A percentile compares a stretch with the other conserved stretches of the same genome.
phyloP scores from a whole-genome alignment of 257 asterid genomes.

The Solanum virginianum region DNA sequence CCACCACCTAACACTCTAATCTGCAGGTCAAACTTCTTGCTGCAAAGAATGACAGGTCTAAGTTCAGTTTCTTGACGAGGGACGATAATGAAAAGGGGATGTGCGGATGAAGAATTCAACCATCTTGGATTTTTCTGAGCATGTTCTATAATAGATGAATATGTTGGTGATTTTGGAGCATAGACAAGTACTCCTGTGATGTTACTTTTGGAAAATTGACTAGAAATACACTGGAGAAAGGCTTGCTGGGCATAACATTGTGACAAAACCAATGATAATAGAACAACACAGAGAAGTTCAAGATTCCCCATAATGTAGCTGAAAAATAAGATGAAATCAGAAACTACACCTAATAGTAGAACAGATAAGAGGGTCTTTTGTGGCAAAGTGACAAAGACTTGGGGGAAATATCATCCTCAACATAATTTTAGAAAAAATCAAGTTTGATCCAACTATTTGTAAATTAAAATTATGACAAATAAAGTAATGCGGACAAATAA shows the following conservation, averaged over 20 bases:
- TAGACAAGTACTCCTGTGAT: not conserved
- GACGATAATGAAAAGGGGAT: constrained; percentile 1
- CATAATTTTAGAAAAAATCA: not conserved
- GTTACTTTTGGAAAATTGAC: not conserved
- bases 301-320: not conserved
- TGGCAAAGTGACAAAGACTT: not conserved
- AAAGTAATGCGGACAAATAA: too few relatives aligned
- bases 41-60: constrained; percentile 2
- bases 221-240: not conserved
- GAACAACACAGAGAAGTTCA: not conserved
- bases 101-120: constrained; percentile 5
- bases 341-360: not conserved
- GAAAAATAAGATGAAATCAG: not conserved
- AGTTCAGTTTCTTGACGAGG: constrained; percentile 5
- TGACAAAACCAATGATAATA: not conserved
- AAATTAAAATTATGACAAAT: too few relatives aligned
- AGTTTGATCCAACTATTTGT: not conserved
- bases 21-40: constrained; percentile 5
- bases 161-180: constrained; percentile 1
- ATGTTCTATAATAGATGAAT: not conserved
- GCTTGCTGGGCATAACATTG: not conserved
- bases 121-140: constrained; percentile 14
- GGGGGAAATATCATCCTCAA: too few relatives aligned
- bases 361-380: not conserved
- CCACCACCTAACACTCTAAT: constrained; percentile 22